These are phyloP conservation scores for Penicillium crystallinum DNA, from an alignment of 495 filamentous ascomycete species.

Conservation along the genomic window DNA sequence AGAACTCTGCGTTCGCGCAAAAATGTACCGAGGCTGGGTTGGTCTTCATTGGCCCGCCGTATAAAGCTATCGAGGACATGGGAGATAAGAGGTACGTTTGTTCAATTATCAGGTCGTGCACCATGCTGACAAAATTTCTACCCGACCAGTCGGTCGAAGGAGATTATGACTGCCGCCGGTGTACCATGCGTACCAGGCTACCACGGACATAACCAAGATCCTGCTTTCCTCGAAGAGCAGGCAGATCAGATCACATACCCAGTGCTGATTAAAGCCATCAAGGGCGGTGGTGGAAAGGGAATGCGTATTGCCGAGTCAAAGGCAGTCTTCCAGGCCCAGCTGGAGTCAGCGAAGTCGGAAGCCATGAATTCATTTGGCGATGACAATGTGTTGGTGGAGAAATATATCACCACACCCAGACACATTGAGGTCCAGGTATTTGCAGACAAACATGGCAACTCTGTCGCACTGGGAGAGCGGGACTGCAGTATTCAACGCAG, in stretches of 20 bases:
- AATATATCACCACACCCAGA: constrained; percentile 88
- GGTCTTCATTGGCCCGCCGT: constrained; percentile 91
- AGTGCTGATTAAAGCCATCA: constrained; percentile 94
- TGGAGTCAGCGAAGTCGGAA: constrained; percentile 85
- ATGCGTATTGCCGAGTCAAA: constrained; percentile 85
- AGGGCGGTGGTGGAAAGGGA: constrained; percentile 95
- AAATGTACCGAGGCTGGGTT: constrained; percentile 87
- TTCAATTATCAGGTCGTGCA: too few relatives aligned
- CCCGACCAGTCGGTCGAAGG: constrained; percentile 62
- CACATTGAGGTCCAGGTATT: constrained; percentile 99
- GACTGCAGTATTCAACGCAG: constrained; percentile 84
- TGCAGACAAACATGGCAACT: constrained; percentile 83
- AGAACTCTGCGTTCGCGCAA: constrained; percentile 87
- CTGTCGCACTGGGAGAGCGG: constrained; percentile 76
- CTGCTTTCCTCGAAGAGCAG: constrained; percentile 61
- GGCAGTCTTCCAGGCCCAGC: constrained; percentile 72
- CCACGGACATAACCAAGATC: constrained; percentile 80
- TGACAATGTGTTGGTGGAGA: constrained; percentile 94
- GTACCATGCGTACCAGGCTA: constrained; percentile 97
- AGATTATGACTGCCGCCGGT: constrained; percentile 90
- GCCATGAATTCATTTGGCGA: constrained; percentile 89
- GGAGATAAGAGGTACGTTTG: constrained; percentile 75
- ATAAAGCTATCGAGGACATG: constrained; percentile 93
- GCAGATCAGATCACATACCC: constrained; percentile 84
- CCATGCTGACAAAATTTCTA: constrained; percentile 3